Evolutionary conservation across 768 basidiomycete genomes (phyloP).

Genomic region (Collybia mongolica): DNA sequence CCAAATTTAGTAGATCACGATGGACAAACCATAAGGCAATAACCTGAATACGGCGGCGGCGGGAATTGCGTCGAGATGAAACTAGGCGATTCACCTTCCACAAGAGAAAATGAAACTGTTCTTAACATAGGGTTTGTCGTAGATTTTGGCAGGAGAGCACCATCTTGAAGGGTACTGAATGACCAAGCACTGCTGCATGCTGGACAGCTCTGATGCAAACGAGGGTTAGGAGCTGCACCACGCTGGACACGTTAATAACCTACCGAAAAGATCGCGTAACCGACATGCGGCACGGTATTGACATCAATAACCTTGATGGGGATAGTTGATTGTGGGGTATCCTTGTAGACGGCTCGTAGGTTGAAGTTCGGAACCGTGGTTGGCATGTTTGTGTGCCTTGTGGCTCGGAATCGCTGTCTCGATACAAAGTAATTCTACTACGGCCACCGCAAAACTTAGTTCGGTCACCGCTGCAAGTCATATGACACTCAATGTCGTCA

Average conservation of each 20-base stretch:
- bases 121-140: slow-evolving; percentile 2
- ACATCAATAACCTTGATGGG: slow-evolving; percentile 11
- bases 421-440: slow-evolving; percentile 41
- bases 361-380: slow-evolving; percentile 6
- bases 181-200: slow-evolving; percentile 5
- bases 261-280: slow-evolving; percentile 15
- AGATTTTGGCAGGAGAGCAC: slow-evolving; percentile 10
- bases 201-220: slow-evolving; percentile 4
- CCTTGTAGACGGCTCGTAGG: slow-evolving; percentile 10
- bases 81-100: slow-evolving; percentile 9
- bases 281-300: slow-evolving; percentile 8
- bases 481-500: slow-evolving; percentile 32
- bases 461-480: slow-evolving; percentile 43
- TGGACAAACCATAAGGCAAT: slow-evolving; percentile 12
- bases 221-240: too few relatives aligned
- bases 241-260: not conserved
- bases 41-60: slow-evolving; percentile 6
- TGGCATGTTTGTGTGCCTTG: slow-evolving; percentile 11
- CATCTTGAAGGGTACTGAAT: slow-evolving; percentile 6
- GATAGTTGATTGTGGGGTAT: not conserved
- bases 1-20: not conserved
- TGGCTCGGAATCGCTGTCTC: slow-evolving; percentile 20
- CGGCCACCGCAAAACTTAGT: slow-evolving; percentile 46
- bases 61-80: slow-evolving; percentile 11
- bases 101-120: slow-evolving; percentile 10